These are phyloP conservation scores for Hortiboletus campestris DNA, from an alignment of 768 basidiomycete genomes.

Conservation along the genomic window DNA sequence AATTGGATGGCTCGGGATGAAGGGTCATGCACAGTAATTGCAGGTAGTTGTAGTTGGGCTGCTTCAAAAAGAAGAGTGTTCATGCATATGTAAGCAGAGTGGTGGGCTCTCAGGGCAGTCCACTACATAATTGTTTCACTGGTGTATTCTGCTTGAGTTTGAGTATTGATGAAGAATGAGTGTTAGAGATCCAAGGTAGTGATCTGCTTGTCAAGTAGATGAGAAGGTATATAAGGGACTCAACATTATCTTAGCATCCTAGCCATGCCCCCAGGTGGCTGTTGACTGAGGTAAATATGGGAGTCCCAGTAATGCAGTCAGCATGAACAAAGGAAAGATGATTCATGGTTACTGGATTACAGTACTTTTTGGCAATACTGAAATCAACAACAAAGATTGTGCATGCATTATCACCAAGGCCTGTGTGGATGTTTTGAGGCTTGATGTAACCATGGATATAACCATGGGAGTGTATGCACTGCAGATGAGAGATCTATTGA, in stretches of 20 bases:
- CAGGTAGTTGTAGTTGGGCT: background rate
- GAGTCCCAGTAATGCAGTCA: background rate
- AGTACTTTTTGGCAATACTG: background rate
- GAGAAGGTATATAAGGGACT: background rate
- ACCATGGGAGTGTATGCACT: background rate
- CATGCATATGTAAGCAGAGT: background rate
- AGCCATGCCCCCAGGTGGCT: background rate
- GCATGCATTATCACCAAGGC: background rate
- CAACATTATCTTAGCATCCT: background rate
- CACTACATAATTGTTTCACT: background rate
- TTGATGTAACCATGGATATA: background rate
- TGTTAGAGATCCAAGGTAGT: background rate
- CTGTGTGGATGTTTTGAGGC: background rate
- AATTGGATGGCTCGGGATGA: background rate
- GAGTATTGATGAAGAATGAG: background rate
- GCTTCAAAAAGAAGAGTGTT: background rate
- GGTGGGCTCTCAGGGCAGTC: background rate
- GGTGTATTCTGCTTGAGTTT: background rate
- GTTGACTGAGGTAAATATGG: background rate
- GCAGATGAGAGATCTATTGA: background rate
- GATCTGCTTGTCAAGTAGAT: background rate
- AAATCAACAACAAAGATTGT: background rate
- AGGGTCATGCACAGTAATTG: background rate
- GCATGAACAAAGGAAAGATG: background rate
- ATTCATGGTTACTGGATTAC: background rate